Conservation (phyloP, 2,329 filamentous ascomycete species). For the Chrysoporthe deuterocubensis region DNA sequence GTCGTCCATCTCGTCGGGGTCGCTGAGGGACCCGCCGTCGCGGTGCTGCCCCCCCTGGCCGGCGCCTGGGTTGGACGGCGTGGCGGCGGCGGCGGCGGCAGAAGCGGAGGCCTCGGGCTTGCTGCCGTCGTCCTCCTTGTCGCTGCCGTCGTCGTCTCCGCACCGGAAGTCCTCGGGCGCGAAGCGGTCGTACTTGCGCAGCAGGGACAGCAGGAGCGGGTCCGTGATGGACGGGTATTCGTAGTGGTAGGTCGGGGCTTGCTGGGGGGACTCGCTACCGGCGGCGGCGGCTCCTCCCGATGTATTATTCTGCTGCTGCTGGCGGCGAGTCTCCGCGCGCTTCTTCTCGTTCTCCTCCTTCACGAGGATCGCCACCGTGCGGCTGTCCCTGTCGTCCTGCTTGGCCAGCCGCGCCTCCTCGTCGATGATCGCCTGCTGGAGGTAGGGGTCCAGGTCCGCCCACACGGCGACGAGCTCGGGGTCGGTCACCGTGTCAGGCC, state of each 20-base stretch:
- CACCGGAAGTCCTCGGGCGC: background rate
- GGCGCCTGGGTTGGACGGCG: no score
- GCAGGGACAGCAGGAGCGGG: conserved; percentile 15
- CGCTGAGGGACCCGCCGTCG: background rate
- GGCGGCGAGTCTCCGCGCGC: background rate
- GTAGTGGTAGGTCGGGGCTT: background rate
- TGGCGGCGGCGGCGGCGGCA: no score
- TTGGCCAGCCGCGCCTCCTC: background rate
- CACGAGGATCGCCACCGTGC: conserved; percentile 7
- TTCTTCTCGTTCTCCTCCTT: background rate
- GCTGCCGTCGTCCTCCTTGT: background rate
- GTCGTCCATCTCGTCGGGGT: conserved; percentile 10
- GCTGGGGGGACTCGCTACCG: background rate
- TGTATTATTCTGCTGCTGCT: background rate
- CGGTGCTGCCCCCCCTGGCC: no score
- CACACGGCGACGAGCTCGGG: conserved; percentile 10
- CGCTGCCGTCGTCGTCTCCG: background rate
- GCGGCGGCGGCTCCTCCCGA: no score
- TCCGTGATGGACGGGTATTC: conserved; percentile 22
- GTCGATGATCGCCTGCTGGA: conserved; percentile 11
- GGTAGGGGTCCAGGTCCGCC: conserved; percentile 10
- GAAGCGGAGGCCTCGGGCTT: background rate
- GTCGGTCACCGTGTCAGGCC: conserved; percentile 19
- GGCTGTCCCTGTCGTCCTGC: background rate
- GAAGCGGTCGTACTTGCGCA: conserved; percentile 22